Percentiles rank a stretch among this genome's conserved stretches.
Conservation (phyloP, 225 moss, liverwort and hornwort species). For the Bryoerythrophyllum caledonicum region DNA sequence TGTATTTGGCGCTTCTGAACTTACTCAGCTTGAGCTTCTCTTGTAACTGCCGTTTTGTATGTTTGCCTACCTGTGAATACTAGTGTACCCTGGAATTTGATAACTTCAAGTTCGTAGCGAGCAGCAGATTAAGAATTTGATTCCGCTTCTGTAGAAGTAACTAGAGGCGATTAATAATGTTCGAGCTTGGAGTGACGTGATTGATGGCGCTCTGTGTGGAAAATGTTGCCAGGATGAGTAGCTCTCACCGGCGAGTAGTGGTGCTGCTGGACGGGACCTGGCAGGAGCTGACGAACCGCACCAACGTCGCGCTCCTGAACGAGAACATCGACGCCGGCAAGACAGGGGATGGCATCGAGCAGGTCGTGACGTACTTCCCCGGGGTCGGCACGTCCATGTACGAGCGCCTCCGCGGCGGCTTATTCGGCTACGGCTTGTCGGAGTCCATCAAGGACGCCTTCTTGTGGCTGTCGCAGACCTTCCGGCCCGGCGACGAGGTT, state of each 20-base stretch:
- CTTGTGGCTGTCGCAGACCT: slow-evolving; percentile 33
- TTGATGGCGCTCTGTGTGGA: neutral
- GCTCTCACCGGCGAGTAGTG: slow-evolving; percentile 31
- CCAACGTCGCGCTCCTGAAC: slow-evolving; percentile 32
- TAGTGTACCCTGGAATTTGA: neutral
- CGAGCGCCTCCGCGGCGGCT: slow-evolving; percentile 20
- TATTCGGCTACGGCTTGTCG: slow-evolving; percentile 48
- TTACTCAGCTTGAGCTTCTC: neutral
- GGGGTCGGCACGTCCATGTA: slow-evolving; percentile 31
- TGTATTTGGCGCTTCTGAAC: neutral
- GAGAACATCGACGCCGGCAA: slow-evolving; percentile 26
- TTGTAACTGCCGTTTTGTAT: too few species aligned
- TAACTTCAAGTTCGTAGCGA: neutral
- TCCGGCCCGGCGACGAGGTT: slow-evolving; percentile 34
- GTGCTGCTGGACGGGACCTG: slow-evolving; percentile 48
- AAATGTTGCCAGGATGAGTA: slow-evolving; percentile 31
- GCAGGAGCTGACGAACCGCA: slow-evolving; percentile 24
- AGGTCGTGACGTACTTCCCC: slow-evolving; percentile 33
- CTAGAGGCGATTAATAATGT: neutral
- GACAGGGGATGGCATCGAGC: slow-evolving; percentile 36
- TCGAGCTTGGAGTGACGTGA: neutral
- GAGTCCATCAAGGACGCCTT: slow-evolving; percentile 30
- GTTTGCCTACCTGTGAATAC: too few species aligned
- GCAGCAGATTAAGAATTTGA: neutral
- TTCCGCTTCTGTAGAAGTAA: too few species aligned